phyloP scores from a whole-genome alignment of 2,329 filamentous ascomycete species.

The Saccharata proteae region DNA sequence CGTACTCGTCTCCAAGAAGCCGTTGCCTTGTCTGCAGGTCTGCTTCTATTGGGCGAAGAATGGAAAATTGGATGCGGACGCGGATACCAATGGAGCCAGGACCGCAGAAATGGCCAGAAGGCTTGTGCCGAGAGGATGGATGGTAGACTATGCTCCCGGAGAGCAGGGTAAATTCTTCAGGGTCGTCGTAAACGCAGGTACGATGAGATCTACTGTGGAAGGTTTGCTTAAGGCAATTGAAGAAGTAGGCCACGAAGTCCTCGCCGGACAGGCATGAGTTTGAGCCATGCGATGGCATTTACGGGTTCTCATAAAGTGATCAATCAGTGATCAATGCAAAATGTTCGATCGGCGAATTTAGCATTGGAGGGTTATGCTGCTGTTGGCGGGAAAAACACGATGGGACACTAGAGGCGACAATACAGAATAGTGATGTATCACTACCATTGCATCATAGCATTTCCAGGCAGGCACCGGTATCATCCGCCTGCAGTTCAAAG shows the following conservation, averaged over 20 bases:
- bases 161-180: constrained; percentile 54
- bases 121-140: constrained; percentile 50
- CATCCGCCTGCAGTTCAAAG: no score
- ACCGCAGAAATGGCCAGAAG: constrained; percentile 44
- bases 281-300: no score
- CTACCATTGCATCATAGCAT: no score
- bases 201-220: constrained; percentile 47
- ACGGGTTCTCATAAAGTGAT: no score
- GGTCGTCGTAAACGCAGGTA: constrained; percentile 55
- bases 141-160: constrained; percentile 57
- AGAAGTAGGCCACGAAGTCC: constrained; percentile 28
- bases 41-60: constrained; percentile 77
- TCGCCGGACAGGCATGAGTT: no score
- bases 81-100: constrained; percentile 39
- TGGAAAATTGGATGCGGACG: constrained; percentile 35
- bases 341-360: no score
- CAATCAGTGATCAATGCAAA: no score
- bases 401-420: no score
- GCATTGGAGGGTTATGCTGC: no score
- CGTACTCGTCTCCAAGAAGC: constrained; percentile 53
- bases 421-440: no score
- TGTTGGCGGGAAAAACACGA: no score
- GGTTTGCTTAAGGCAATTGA: constrained; percentile 49
- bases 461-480: no score
- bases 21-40: constrained; percentile 81